Conservation (phyloP, 2,329 filamentous ascomycete species). For the Aschersonia sp. region DNA sequence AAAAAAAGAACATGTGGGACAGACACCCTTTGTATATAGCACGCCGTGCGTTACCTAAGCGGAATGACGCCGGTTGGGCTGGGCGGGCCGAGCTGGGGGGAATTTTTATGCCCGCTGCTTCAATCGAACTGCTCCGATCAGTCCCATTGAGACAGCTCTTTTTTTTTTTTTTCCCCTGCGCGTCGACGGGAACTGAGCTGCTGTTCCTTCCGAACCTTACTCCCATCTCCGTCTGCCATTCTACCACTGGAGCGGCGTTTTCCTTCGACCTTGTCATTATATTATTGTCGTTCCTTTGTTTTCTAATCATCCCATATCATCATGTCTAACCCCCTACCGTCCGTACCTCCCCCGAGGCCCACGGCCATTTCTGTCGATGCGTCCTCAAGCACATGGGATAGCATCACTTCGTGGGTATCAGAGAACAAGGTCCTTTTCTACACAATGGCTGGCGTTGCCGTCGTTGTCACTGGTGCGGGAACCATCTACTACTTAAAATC, state of each 20-base stretch:
- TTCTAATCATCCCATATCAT: constrained; percentile 8
- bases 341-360: constrained; percentile 30
- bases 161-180: constrained; percentile 11
- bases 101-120: constrained; percentile 2
- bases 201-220: background rate
- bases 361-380: constrained; percentile 34
- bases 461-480: constrained; percentile 82
- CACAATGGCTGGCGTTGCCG: constrained; percentile 85
- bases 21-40: background rate
- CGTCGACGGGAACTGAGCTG: constrained; percentile 13
- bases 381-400: constrained; percentile 70
- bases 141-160: constrained; percentile 1
- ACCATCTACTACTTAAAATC: constrained; percentile 78
- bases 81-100: background rate
- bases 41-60: constrained; percentile 1
- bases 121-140: background rate
- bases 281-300: constrained; percentile 8
- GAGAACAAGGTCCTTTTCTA: constrained; percentile 95
- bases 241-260: constrained; percentile 7
- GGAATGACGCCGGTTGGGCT: constrained; percentile 6
- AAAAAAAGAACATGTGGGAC: too few relatives aligned
- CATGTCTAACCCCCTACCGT: constrained; percentile 32
- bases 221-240: constrained; percentile 6
- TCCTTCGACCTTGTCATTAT: constrained; percentile 11
- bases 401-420: constrained; percentile 78